phyloP scores from a whole-genome alignment of 805 yeast genomes.

The Candida saitoana region DNA sequence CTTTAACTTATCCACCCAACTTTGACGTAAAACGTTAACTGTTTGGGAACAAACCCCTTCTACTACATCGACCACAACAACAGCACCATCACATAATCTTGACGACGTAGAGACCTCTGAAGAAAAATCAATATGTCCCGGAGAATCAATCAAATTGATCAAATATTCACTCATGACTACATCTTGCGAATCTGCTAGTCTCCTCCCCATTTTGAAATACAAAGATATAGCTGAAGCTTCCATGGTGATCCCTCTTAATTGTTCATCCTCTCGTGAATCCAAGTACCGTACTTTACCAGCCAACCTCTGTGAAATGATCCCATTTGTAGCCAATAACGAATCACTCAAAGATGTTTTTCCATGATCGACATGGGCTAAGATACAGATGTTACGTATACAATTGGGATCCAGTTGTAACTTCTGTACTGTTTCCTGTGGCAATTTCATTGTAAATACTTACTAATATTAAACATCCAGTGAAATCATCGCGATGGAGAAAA shows the following conservation, averaged over 20 bases:
- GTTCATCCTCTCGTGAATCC: conserved; percentile 95
- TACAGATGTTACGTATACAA: conserved; percentile 83
- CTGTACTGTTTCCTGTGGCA: conserved; percentile 61
- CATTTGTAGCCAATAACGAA: conserved; percentile 88
- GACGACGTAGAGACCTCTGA: conserved; percentile 96
- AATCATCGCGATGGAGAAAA: neutral
- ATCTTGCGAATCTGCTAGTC: conserved; percentile 29
- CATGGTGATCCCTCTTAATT: conserved; percentile 94
- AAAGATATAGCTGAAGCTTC: conserved; percentile 92
- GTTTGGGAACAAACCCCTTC: conserved; percentile 99
- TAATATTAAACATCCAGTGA: too few relatives aligned
- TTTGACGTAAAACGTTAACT: conserved; percentile 87
- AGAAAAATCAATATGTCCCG: conserved; percentile 98
- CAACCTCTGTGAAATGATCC: conserved; percentile 88
- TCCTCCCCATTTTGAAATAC: conserved; percentile 68
- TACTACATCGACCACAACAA: conserved; percentile 91
- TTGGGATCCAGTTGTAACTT: conserved; percentile 66
- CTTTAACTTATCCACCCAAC: conserved; percentile 88
- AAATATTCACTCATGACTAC: conserved; percentile 65
- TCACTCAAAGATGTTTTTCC: conserved; percentile 96
- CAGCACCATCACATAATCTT: conserved; percentile 93
- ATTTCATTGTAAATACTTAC: conserved; percentile 36
- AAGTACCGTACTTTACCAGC: conserved; percentile 93
- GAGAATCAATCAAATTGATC: conserved; percentile 92
- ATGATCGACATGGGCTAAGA: conserved; percentile 97